Base-by-base conservation (phyloP, 2,329 filamentous ascomycete genomes). In the Blastomyces parvus region DNA sequence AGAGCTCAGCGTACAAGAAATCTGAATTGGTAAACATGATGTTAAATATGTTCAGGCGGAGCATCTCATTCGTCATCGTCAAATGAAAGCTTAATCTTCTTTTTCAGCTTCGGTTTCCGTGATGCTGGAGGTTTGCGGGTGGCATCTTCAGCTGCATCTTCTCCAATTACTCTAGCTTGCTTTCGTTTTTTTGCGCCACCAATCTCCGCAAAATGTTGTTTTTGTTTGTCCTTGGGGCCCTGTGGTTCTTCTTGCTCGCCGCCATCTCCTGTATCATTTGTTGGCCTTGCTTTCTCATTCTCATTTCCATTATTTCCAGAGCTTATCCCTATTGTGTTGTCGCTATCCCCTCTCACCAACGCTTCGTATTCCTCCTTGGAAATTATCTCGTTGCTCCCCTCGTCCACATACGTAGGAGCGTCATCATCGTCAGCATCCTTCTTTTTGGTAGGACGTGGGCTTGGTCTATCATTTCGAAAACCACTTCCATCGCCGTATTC, bases 11-110 rank as follows among this genome's bases (percentile, higher is more conserved):
- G 25, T 13, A 38, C 30, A 33, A 11, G 19, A 1, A 56, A 8
- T 56, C 30, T 53, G 30, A 19, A 25, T 33, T 36, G 30, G 17
- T 33, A 19, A 36, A 9, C 6, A 56, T 38, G 19, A 17, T 25
- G 30, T 56, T n/a, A 33, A 14, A 40, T 40, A 19, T 4, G 6
- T 56, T 11, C 8, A 19, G n/a, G 14, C 7, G 8, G 25, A 30
- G 27, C n/a, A 44, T 7, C 57, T 59, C 56, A 59, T n/a, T 33
- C 40, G 55, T 72, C 73, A 33, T 79, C 75, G 56, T 78, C 75
- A 67, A 79, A 79, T 1, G 78, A 79, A 17, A 79, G 71, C 66
- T 79, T 79, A 65, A 79, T 76, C 67, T 78, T 79, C 73, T 78
- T 78, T 63, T 74, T 75, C 64, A 70, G 68, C 65, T 76, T 77